phyloP scores from a whole-genome alignment of 2,329 filamentous ascomycete species.

The Madurella fahalii region DNA sequence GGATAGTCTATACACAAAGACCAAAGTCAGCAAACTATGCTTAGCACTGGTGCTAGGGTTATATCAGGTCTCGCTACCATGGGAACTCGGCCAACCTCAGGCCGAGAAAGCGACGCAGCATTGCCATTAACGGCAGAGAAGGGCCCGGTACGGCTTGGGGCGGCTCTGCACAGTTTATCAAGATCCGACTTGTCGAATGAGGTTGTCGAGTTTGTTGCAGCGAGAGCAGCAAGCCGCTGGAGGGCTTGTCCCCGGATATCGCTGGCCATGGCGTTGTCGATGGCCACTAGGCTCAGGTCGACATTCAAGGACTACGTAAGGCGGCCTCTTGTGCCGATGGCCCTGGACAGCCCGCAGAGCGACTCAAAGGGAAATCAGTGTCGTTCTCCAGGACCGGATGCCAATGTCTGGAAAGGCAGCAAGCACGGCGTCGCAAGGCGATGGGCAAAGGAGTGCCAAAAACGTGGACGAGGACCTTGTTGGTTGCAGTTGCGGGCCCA shows the following conservation, averaged over 20 bases:
- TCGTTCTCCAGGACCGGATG: no score
- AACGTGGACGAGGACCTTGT: not conserved
- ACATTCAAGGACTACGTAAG: no score
- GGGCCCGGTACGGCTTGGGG: conserved; percentile 43
- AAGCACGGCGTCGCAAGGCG: not conserved
- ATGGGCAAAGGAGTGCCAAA: not conserved
- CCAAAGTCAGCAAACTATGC: conserved; percentile 8
- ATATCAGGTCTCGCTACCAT: conserved; percentile 48
- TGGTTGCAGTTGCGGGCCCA: not conserved
- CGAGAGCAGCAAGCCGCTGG: conserved; percentile 61
- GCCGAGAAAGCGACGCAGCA: conserved; percentile 11
- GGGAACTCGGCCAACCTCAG: conserved; percentile 50
- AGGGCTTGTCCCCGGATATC: conserved; percentile 60
- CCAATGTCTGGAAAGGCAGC: not conserved
- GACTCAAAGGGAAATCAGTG: no score
- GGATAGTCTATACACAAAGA: conserved; percentile 58
- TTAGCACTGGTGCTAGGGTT: not conserved
- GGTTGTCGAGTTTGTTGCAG: conserved; percentile 49
- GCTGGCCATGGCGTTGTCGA: conserved; percentile 41
- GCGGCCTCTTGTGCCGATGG: no score
- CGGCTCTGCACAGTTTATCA: conserved; percentile 57
- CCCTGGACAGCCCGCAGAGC: no score
- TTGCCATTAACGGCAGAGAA: conserved; percentile 46
- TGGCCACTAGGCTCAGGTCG: not conserved
- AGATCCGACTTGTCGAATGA: conserved; percentile 61